Percentiles rank a stretch among this genome's conserved stretches.
phyloP scores from a whole-genome alignment of 2,329 filamentous ascomycete species.

The Neofusicoccum ribis region DNA sequence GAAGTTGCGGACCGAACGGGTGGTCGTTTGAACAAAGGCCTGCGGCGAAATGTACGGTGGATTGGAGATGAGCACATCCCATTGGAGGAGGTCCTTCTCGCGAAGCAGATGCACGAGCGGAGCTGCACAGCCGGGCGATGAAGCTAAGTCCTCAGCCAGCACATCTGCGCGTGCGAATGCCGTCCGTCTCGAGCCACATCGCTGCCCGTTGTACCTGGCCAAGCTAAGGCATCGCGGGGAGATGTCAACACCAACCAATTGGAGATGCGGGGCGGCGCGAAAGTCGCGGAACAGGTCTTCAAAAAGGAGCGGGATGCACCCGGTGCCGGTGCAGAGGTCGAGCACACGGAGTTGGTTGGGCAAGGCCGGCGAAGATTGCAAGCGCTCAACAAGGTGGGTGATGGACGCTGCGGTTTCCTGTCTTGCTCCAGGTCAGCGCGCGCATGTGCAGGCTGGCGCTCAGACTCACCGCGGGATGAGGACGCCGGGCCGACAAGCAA shows the following conservation, averaged over 20 bases:
- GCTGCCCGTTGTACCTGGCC: conserved; percentile 58
- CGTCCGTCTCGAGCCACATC: conserved; percentile 13
- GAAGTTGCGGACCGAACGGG: conserved; percentile 73
- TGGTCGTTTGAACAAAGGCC: conserved; percentile 63
- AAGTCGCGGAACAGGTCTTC: conserved; percentile 58
- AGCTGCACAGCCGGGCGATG: background rate
- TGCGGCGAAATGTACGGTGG: conserved; percentile 81
- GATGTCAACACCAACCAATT: conserved; percentile 72
- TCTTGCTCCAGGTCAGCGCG: conserved; percentile 27
- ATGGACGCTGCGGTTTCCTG: conserved; percentile 47
- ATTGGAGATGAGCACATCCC: conserved; percentile 72
- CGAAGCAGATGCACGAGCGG: conserved; percentile 1
- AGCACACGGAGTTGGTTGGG: conserved; percentile 59
- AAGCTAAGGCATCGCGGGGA: conserved; percentile 65
- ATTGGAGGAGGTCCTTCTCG: background rate
- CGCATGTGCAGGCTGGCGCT: background rate
- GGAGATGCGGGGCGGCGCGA: conserved; percentile 36
- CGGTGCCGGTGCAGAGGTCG: conserved; percentile 88
- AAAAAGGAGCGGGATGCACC: conserved; percentile 82
- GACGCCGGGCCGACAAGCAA: conserved; percentile 73
- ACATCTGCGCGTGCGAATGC: conserved; percentile 13
- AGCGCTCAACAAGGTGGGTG: conserved; percentile 33
- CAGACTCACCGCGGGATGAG: conserved; percentile 71
- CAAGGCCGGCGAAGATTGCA: conserved; percentile 24
- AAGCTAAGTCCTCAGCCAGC: background rate